Evolutionary conservation across 306 rosid genomes (phyloP).

Genomic region (Cucumis melo): DNA sequence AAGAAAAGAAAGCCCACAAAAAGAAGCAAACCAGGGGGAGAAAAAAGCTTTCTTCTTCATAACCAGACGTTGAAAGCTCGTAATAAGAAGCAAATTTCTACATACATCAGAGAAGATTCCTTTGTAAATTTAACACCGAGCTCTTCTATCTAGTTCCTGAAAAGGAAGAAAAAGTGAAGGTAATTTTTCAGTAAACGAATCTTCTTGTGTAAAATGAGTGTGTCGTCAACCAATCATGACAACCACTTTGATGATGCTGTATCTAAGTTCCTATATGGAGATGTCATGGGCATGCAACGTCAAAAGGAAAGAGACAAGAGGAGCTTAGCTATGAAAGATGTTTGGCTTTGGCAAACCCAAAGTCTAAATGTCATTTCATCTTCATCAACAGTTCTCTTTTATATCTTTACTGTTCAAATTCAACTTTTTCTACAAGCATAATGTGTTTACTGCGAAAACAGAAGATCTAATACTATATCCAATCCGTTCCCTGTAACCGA

Average conservation of each 20-base stretch:
- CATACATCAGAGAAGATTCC: neutral
- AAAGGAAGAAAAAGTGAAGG: neutral
- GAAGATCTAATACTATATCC: neutral
- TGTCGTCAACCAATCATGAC: neutral
- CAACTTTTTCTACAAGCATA: neutral
- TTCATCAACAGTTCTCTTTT: neutral
- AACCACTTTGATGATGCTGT: neutral
- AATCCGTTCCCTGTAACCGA: neutral
- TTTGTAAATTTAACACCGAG: neutral
- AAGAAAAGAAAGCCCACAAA: neutral
- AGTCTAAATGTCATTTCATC: conserved; percentile 2
- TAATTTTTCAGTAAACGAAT: neutral
- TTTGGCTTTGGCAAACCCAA: neutral
- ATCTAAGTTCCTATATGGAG: neutral
- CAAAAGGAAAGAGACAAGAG: conserved; percentile 5
- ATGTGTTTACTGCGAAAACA: neutral
- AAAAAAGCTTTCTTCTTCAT: neutral
- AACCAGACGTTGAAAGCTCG: neutral
- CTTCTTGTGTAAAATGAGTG: neutral
- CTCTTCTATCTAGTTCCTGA: neutral
- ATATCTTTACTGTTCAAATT: neutral
- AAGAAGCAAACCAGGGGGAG: neutral
- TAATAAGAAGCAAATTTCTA: neutral
- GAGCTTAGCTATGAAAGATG: neutral
- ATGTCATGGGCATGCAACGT: conserved; percentile 2